Evolutionary conservation across 2,329 filamentous ascomycete genomes (phyloP).

Genomic region (Cytospora piceae): DNA sequence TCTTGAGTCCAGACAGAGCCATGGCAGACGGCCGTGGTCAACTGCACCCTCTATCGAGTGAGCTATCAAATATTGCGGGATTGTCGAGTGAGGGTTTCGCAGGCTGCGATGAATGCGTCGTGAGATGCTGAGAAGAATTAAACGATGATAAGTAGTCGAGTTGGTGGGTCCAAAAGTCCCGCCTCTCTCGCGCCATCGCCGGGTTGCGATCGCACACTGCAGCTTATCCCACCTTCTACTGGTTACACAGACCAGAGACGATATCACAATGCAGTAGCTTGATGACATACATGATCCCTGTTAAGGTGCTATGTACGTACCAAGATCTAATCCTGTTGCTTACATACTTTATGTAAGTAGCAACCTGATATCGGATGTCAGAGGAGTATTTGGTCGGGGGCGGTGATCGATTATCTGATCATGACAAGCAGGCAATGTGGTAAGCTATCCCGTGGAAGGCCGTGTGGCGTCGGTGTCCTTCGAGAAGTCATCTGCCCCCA

Average conservation of each 20-base stretch:
- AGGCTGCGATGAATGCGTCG: not conserved
- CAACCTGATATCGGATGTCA: no score
- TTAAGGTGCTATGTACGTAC: not conserved
- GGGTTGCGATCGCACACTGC: constrained; percentile 15
- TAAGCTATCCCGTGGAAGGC: no score
- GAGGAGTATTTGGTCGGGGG: no score
- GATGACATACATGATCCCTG: not conserved
- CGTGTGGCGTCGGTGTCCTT: no score
- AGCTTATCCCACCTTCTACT: not conserved
- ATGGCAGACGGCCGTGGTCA: not conserved
- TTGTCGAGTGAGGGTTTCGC: not conserved
- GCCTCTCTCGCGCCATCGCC: constrained; percentile 22
- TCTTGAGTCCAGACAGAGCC: constrained; percentile 16
- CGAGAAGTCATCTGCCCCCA: no score
- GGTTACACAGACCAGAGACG: constrained; percentile 6
- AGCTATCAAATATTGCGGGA: not conserved
- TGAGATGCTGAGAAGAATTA: not conserved
- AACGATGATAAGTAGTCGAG: constrained; percentile 8
- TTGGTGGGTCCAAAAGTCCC: not conserved
- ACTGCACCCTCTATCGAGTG: not conserved
- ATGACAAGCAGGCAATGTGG: no score
- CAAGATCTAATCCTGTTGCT: no score
- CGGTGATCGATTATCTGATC: no score
- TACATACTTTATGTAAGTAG: no score
- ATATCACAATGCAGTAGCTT: not conserved